Conservation (phyloP, 306 rosid species). For the Erythrophleum fordii region DNA sequence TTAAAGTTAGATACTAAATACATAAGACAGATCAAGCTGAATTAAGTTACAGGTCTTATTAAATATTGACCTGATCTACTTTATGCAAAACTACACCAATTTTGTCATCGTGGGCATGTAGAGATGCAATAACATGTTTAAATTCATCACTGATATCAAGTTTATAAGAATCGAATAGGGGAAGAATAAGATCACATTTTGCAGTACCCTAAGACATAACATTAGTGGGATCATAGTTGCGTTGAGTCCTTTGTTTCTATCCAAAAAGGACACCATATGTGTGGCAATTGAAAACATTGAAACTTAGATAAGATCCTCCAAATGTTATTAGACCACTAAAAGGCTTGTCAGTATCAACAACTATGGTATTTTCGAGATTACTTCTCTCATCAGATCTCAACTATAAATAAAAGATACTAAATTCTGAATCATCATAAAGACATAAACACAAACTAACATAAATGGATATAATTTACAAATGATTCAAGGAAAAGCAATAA, state of each 20-base stretch:
- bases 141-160: conserved; percentile 96
- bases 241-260: conserved; percentile 94
- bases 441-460: background rate
- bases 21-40: background rate
- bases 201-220: conserved; percentile 98
- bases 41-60: conserved; percentile 55
- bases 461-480: background rate
- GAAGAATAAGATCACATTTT: conserved; percentile 93
- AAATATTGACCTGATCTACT: conserved; percentile 96
- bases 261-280: conserved; percentile 97
- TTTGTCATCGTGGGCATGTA: conserved; percentile 91
- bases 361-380: conserved; percentile 90
- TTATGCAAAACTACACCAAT: conserved; percentile 93
- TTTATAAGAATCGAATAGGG: conserved; percentile 88
- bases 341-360: conserved; percentile 96
- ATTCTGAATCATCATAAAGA: conserved; percentile 2
- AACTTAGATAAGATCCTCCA: conserved; percentile 93
- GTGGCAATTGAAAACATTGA: conserved; percentile 96
- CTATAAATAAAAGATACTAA: conserved; percentile 46
- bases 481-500: background rate
- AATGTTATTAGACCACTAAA: conserved; percentile 77
- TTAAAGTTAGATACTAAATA: background rate
- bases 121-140: conserved; percentile 80
- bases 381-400: conserved; percentile 97
- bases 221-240: conserved; percentile 94